phyloP scores from a whole-genome alignment of 1,139 yeast genomes.

The Debaryomyces robertsiae region DNA sequence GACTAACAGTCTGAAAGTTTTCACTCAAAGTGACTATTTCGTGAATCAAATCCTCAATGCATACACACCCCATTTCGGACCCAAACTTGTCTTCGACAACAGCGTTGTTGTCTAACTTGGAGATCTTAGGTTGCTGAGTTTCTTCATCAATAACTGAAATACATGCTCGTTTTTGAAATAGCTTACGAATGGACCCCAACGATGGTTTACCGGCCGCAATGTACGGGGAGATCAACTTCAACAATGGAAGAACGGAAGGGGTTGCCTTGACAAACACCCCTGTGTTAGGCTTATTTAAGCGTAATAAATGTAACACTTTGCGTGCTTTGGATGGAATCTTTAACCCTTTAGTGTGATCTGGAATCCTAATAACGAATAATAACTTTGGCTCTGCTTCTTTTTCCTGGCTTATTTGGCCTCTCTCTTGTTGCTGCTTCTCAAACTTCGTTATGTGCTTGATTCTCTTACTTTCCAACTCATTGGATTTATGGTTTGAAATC shows the following conservation, averaged over 20 bases:
- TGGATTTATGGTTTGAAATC: constrained; percentile 64
- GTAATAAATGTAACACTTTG: constrained; percentile 57
- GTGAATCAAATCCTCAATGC: constrained; percentile 78
- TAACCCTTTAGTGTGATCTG: constrained; percentile 56
- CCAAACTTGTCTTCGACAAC: constrained; percentile 74
- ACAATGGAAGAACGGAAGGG: constrained; percentile 55
- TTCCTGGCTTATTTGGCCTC: constrained; percentile 15
- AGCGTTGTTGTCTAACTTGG: constrained; percentile 69
- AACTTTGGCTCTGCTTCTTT: constrained; percentile 35
- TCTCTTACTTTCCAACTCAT: constrained; percentile 68
- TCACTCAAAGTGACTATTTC: constrained; percentile 67
- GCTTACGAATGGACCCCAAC: constrained; percentile 65
- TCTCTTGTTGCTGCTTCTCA: constrained; percentile 32
- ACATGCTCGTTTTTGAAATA: constrained; percentile 75
- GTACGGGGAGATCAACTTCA: constrained; percentile 71
- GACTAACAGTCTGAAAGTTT: constrained; percentile 57
- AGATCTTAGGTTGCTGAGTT: constrained; percentile 26
- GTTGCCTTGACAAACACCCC: constrained; percentile 74
- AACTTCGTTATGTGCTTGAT: constrained; percentile 59
- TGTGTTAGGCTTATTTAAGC: constrained; percentile 59
- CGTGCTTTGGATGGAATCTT: constrained; percentile 68
- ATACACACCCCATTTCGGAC: constrained; percentile 63
- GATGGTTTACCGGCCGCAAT: constrained; percentile 75
- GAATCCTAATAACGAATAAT: constrained; percentile 67
- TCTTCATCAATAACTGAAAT: constrained; percentile 42